These are phyloP conservation scores for Penicillium salamii DNA, from an alignment of 495 filamentous ascomycete species.

Conservation along the genomic window DNA sequence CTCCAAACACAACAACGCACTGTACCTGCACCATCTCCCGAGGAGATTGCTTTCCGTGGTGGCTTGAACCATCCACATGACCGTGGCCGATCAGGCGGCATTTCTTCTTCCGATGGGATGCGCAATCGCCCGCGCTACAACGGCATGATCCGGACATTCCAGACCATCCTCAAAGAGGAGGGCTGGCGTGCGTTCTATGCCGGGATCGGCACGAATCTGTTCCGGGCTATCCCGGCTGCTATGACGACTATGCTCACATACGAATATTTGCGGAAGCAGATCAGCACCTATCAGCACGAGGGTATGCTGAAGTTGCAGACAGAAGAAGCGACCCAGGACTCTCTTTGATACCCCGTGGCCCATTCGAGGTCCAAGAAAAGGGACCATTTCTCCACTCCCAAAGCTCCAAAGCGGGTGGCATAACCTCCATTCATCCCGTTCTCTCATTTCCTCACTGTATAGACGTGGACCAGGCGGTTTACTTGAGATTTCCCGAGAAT, in stretches of 20 bases:
- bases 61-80: slow-evolving; percentile 49
- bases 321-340: slow-evolving; percentile 18
- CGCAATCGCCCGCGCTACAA: slow-evolving; percentile 66
- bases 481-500: slow-evolving; percentile 10
- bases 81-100: slow-evolving; percentile 42
- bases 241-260: slow-evolving; percentile 98
- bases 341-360: slow-evolving; percentile 19
- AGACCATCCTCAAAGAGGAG: slow-evolving; percentile 83
- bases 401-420: not conserved
- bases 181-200: slow-evolving; percentile 97
- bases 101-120: slow-evolving; percentile 55
- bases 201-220: slow-evolving; percentile 96
- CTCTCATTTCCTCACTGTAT: slow-evolving; percentile 13
- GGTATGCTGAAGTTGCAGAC: slow-evolving; percentile 37
- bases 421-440: not conserved
- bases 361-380: slow-evolving; percentile 3
- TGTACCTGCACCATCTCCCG: slow-evolving; percentile 37
- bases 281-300: slow-evolving; percentile 49
- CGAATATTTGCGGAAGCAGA: slow-evolving; percentile 71
- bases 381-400: not conserved
- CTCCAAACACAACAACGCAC: slow-evolving; percentile 81
- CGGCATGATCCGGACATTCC: slow-evolving; percentile 78
- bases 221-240: slow-evolving; percentile 89
- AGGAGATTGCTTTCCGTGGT: slow-evolving; percentile 63
- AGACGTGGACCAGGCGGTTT: slow-evolving; percentile 16